A percentile compares a stretch with the other conserved stretches of the same genome.
Evolutionary conservation across 2,329 filamentous ascomycete genomes (phyloP).

Genomic region (Cytospora piceicola): DNA sequence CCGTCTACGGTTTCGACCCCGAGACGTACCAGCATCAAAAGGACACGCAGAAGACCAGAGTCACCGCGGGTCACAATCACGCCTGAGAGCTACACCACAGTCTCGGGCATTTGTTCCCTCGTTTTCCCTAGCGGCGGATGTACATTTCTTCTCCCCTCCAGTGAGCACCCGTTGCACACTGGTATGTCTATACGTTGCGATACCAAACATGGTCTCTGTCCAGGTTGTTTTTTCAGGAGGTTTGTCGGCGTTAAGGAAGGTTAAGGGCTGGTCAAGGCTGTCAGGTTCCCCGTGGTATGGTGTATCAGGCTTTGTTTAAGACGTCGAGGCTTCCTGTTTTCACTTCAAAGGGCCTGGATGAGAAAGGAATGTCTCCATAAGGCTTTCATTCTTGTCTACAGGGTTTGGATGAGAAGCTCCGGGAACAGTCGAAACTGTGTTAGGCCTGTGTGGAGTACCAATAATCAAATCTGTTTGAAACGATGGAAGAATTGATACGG

Average conservation of each 20-base stretch:
- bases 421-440: not conserved
- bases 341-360: not conserved
- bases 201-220: constrained; percentile 7
- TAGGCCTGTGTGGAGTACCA: not conserved
- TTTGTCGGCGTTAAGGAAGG: constrained; percentile 8
- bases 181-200: no score
- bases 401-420: not conserved
- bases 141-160: not conserved
- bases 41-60: not conserved
- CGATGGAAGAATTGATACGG: not conserved
- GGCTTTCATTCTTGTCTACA: not conserved
- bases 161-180: not conserved
- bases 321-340: not conserved
- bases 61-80: not conserved
- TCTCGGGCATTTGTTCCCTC: not conserved
- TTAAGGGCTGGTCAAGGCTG: not conserved
- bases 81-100: not conserved
- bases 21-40: constrained; percentile 12
- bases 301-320: not conserved
- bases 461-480: not conserved
- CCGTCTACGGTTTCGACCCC: constrained; percentile 58
- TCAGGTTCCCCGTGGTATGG: not conserved
- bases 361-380: no score
- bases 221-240: not conserved
- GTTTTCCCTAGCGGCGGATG: not conserved